These are phyloP conservation scores for Cladosporium cucumerinum DNA, from an alignment of 2,329 filamentous ascomycete genomes.

Conservation along the genomic window DNA sequence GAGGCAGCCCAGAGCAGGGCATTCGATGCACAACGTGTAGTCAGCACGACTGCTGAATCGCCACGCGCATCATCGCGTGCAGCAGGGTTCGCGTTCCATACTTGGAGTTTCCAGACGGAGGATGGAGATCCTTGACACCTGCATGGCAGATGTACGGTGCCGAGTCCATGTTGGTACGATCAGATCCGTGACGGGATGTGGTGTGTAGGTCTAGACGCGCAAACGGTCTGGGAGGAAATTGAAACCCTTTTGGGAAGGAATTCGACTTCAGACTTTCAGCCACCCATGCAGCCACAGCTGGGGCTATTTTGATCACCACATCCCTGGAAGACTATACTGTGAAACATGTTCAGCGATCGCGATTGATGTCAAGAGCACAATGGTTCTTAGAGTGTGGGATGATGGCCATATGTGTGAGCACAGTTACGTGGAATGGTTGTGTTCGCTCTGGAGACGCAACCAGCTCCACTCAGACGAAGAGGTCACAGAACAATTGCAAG, in stretches of 20 bases:
- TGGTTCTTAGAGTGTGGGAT: background rate
- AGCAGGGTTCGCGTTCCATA: conserved; percentile 4
- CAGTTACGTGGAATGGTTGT: background rate
- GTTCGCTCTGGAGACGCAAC: background rate
- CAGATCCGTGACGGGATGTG: conserved; percentile 3
- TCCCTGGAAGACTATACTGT: background rate
- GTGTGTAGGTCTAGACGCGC: background rate
- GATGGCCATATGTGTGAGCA: background rate
- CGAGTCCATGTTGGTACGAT: conserved; percentile 5
- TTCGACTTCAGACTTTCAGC: background rate
- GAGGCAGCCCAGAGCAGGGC: background rate
- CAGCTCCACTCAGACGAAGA: background rate
- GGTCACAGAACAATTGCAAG: too few relatives aligned
- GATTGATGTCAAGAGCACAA: background rate
- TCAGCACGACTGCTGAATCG: background rate
- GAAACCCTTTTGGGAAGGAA: conserved; percentile 15
- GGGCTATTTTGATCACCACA: background rate
- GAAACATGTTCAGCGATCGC: background rate
- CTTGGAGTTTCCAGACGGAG: conserved; percentile 9
- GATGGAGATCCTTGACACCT: background rate
- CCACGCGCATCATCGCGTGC: conserved; percentile 2
- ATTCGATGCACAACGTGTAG: background rate
- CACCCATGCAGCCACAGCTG: background rate
- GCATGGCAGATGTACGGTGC: background rate
- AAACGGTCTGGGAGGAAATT: conserved; percentile 5